Conservation (phyloP, 192 early-diverging fungal species). For the Coemansia sp. region DNA sequence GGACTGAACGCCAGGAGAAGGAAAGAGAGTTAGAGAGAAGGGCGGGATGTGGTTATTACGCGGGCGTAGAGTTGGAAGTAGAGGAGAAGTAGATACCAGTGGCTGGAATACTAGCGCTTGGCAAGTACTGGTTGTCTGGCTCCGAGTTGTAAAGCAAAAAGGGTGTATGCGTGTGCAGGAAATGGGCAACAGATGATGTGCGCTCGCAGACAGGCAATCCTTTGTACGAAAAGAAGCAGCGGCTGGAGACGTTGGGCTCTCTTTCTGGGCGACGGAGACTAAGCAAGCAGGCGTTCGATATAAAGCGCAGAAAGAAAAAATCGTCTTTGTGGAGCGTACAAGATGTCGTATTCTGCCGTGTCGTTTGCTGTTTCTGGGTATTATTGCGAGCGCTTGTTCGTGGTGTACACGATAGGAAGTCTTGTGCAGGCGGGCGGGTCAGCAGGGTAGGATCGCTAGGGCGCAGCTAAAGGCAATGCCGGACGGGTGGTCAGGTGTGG, state of each 20-base stretch:
- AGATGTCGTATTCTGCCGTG: conserved; percentile 10
- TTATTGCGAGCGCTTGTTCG: conserved; percentile 2
- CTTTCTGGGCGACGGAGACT: conserved; percentile 11
- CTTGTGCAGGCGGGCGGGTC: conserved; percentile 5
- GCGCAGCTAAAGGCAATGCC: background rate
- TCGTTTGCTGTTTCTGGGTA: background rate
- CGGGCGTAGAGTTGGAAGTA: background rate
- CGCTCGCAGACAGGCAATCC: background rate
- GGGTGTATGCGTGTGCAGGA: background rate
- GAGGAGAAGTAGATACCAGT: background rate
- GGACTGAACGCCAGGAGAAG: background rate
- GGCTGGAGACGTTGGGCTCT: conserved; percentile 3
- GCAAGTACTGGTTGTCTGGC: background rate
- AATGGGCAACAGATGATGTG: background rate
- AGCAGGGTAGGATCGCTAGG: conserved; percentile 6
- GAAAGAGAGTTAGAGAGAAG: conserved; percentile 9
- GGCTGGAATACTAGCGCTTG: background rate
- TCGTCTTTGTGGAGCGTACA: conserved; percentile 20
- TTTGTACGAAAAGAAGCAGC: conserved; percentile 2
- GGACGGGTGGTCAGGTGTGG: conserved; percentile 4
- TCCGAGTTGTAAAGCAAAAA: background rate
- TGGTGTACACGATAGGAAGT: conserved; percentile 4
- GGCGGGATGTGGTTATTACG: background rate
- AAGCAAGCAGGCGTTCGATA: background rate
- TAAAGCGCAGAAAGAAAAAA: conserved; percentile 15